Conservation (phyloP, 129 eudicot genomes). For the Silybum marianum region DNA sequence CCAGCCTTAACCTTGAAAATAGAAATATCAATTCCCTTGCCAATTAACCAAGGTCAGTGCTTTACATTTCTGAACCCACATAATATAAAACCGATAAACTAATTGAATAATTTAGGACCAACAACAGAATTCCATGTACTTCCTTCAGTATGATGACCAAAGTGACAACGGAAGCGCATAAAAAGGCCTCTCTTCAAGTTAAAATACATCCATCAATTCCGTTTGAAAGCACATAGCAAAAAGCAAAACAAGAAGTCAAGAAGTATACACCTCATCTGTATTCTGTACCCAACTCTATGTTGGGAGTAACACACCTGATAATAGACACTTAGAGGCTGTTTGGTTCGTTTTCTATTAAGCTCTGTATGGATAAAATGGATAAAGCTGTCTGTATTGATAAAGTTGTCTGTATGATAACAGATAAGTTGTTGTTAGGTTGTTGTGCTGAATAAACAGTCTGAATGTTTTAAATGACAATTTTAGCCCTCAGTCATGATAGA, state of each 20-base stretch:
- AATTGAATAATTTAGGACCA: not conserved
- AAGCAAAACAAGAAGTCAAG: not conserved
- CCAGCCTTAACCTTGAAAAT: not conserved
- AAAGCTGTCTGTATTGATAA: no score
- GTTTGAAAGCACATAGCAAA: not conserved
- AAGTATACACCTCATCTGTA: not conserved
- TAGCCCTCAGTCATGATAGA: no score
- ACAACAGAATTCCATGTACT: not conserved
- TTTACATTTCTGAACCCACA: not conserved
- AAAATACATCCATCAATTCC: not conserved
- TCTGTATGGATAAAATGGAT: no score
- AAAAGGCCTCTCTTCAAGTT: not conserved
- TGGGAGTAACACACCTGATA: slow-evolving; percentile 6
- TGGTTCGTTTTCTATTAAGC: no score
- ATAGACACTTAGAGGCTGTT: not conserved
- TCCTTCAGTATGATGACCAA: not conserved
- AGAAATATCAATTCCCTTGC: not conserved
- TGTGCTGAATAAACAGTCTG: no score
- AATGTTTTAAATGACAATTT: no score
- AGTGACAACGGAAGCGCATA: not conserved
- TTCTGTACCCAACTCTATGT: not conserved
- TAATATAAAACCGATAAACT: not conserved
- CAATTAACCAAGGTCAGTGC: not conserved
- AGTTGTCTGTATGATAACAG: no score
- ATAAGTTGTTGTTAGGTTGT: no score